Base-by-base conservation (phyloP, 257 asterid genomes). In the Linaria vulgaris region DNA sequence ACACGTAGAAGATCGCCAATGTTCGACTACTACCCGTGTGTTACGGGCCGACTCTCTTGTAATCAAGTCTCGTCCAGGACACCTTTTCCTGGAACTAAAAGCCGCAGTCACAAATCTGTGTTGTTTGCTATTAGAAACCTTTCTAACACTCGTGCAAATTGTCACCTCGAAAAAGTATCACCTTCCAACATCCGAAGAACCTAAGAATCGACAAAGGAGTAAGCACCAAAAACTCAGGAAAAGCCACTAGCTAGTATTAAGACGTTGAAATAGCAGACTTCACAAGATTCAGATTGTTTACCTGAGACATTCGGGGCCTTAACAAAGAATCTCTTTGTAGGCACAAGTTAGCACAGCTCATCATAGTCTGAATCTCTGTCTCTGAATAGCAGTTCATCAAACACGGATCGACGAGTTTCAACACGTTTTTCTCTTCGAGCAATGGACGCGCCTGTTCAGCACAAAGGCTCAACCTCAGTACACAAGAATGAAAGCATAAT, bases 271-370 rank as follows among this genome's bases (percentile, higher is more conserved):
- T 6, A 2, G 34, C 4, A 27, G 34, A 27, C n/a, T 27, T 27
- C 34, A 27, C 34, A 56, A 12, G 12, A 15, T 9, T 51, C 10
- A 20, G 30, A 16, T 46, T 24, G 45, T 19, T 56, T 55, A 91
- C 98, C 96, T 82, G 91, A 68, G 98, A 91, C 86, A 91, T 88
- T 13, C 95, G 84, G 66, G 95, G 95, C 78, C 98, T 82, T 61
- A 61, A 67, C 20, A 76, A 80, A 50, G 96, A 85, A 74, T 91
- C 85, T 15, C 77, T 78, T 59, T 80, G 79, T 63, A 91, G 72
- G 79, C 98, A 91, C 66, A 86, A 55, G 10, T 68, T 68, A 62
- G 95, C 91, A 61, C 92, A 86, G 43, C 55, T 88, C 66, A 87
- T 63, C 96, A 84, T 80, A 31, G 59, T 46, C 47, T 60, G 69